Evolutionary conservation across 1,284 basidiomycete species (phyloP).

Genomic region (Cryptococcus wingfieldii): DNA sequence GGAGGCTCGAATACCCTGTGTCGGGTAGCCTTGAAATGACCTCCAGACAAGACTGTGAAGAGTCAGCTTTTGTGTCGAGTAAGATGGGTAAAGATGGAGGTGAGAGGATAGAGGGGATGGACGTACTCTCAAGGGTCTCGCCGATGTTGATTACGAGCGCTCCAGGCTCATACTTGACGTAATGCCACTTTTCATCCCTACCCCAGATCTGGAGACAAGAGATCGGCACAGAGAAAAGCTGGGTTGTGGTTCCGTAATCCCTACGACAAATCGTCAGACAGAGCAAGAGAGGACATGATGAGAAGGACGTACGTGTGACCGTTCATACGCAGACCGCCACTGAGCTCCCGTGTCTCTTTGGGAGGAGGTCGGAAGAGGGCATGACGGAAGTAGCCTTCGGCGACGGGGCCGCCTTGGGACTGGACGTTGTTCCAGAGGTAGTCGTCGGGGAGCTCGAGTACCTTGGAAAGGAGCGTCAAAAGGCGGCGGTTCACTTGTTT

Average conservation of each 20-base stretch:
- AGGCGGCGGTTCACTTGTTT: constrained; percentile 35
- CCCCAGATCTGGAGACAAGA: constrained; percentile 48
- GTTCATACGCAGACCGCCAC: constrained; percentile 14
- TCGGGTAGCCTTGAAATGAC: constrained; percentile 39
- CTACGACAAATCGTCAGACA: constrained; percentile 39
- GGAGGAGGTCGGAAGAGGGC: constrained; percentile 5
- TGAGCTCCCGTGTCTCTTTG: background rate
- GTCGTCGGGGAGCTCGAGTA: constrained; percentile 47
- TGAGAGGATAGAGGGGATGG: too few species aligned
- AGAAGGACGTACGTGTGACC: constrained; percentile 15
- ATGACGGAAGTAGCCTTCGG: constrained; percentile 16
- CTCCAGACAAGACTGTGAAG: constrained; percentile 8
- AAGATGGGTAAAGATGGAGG: too few species aligned
- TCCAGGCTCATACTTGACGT: constrained; percentile 43
- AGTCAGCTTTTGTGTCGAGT: background rate
- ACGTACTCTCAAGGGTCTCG: constrained; percentile 27
- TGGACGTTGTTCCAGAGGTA: constrained; percentile 46
- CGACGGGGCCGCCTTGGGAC: constrained; percentile 9
- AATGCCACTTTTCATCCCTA: constrained; percentile 46
- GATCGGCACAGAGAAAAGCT: constrained; percentile 49
- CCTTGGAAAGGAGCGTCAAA: constrained; percentile 44
- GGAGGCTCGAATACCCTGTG: constrained; percentile 46
- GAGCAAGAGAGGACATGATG: background rate
- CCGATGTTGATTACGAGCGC: constrained; percentile 33
- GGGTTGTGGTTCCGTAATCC: constrained; percentile 47